A percentile compares a stretch with the other conserved stretches of the same genome.
These are phyloP conservation scores for Cordyceps javanica DNA, from an alignment of 2,329 filamentous ascomycete genomes.

Conservation along the genomic window DNA sequence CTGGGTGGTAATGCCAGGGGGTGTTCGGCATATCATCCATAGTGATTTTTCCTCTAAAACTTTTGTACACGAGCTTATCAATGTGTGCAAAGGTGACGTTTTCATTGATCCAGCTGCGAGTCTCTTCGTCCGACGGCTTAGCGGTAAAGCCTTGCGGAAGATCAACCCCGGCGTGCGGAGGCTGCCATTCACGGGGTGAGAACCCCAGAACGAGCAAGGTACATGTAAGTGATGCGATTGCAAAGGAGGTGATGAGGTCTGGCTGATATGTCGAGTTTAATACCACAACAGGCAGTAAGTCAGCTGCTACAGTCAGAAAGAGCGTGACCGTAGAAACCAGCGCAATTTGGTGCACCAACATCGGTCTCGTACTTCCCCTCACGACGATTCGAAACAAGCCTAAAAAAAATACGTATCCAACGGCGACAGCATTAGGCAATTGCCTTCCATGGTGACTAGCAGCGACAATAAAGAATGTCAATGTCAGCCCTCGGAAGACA, in stretches of 20 bases:
- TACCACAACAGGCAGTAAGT: constrained; percentile 33
- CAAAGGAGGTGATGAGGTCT: background rate
- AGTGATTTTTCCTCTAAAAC: constrained; percentile 36
- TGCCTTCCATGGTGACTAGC: constrained; percentile 15
- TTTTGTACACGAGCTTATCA: constrained; percentile 30
- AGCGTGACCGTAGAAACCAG: constrained; percentile 26
- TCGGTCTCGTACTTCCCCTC: constrained; percentile 38
- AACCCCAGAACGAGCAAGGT: constrained; percentile 34
- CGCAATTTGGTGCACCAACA: constrained; percentile 43
- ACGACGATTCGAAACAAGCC: constrained; percentile 37
- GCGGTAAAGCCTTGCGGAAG: constrained; percentile 28
- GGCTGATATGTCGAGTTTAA: constrained; percentile 20
- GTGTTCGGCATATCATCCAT: constrained; percentile 42
- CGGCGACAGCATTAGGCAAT: constrained; percentile 29
- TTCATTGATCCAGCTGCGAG: constrained; percentile 46
- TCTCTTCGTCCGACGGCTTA: constrained; percentile 44
- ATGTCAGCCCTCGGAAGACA: background rate
- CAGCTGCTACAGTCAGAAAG: constrained; percentile 28
- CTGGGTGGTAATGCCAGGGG: constrained; percentile 39
- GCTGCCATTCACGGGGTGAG: constrained; percentile 46
- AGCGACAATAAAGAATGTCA: background rate
- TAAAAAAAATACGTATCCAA: constrained; percentile 38
- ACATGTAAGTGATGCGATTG: constrained; percentile 22
- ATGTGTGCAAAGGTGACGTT: constrained; percentile 38
- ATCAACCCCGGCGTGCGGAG: constrained; percentile 33